These are phyloP conservation scores for Paecilomyces sp. DNA, from an alignment of 2,329 filamentous ascomycete genomes.

Conservation along the genomic window DNA sequence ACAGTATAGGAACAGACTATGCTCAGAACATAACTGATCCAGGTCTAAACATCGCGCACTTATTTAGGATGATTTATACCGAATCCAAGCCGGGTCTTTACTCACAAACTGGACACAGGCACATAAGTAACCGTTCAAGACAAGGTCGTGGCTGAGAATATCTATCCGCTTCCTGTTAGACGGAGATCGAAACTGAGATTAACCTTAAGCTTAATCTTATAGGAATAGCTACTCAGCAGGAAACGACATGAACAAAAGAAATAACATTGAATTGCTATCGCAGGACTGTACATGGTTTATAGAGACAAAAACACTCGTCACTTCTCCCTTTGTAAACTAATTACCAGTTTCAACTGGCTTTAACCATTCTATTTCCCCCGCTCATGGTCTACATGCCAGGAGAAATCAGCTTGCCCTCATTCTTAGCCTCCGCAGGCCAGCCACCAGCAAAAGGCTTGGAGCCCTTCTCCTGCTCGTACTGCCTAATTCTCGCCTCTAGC, in stretches of 20 bases:
- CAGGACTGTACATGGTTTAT: constrained; percentile 3
- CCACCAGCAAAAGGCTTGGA: constrained; percentile 70
- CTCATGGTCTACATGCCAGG: constrained; percentile 76
- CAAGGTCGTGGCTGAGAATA: no score
- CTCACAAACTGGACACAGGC: no score
- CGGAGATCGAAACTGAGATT: no score
- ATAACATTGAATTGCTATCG: constrained; percentile 2
- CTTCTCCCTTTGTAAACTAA: not conserved
- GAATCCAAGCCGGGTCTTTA: no score
- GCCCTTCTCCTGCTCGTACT: constrained; percentile 66
- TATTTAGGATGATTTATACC: no score
- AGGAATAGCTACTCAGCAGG: not conserved
- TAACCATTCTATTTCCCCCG: not conserved
- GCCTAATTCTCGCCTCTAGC: constrained; percentile 81
- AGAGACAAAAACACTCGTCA: not conserved
- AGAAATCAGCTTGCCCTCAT: constrained; percentile 75
- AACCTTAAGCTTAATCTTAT: not conserved
- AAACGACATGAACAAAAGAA: not conserved
- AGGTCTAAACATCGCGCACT: no score
- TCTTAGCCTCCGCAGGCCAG: constrained; percentile 68
- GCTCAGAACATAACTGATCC: no score
- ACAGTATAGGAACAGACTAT: no score
- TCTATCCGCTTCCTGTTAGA: no score
- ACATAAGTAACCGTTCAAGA: no score
- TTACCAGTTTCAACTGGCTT: not conserved